Evolutionary conservation across 805 yeast genomes (phyloP).

Genomic region (Wickerhamiella shivajii): DNA sequence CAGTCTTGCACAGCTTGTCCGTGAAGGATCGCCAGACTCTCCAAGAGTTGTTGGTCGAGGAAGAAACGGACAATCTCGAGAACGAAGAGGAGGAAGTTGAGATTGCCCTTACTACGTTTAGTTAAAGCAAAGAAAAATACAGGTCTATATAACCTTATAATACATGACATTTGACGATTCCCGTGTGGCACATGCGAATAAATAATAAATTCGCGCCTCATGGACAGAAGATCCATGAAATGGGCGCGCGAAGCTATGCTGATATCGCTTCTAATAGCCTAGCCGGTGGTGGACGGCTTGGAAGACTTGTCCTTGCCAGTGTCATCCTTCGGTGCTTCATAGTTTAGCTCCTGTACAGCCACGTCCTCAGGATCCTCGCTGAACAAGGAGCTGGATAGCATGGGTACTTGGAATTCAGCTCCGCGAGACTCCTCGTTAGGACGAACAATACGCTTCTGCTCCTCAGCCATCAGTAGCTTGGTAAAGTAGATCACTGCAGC

Average conservation of each 20-base stretch:
- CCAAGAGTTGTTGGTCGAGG: conserved; percentile 13
- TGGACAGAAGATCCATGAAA: too few species aligned
- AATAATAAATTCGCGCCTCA: too few species aligned
- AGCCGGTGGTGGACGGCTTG: too few species aligned
- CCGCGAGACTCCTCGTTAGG: conserved; percentile 10
- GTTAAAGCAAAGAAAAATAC: conserved; percentile 5
- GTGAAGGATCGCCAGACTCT: conserved; percentile 16
- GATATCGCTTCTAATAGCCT: too few species aligned
- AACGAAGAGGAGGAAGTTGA: conserved; percentile 22
- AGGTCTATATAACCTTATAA: too few species aligned
- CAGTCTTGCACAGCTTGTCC: conserved; percentile 32
- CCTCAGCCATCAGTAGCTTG: conserved; percentile 21
- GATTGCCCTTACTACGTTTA: conserved; percentile 39
- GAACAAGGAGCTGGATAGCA: conserved; percentile 17
- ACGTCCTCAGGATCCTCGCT: conserved; percentile 24
- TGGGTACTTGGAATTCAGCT: conserved; percentile 20
- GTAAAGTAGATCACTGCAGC: conserved; percentile 44
- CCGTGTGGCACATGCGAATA: too few species aligned
- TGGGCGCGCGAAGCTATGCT: too few species aligned
- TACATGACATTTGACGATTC: too few species aligned
- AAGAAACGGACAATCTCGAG: conserved; percentile 8
- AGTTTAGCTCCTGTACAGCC: conserved; percentile 26
- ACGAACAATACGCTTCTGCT: conserved; percentile 17
- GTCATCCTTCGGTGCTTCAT: conserved; percentile 6
- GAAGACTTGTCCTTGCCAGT: background rate